These are phyloP conservation scores for Baeospora myosura DNA, from an alignment of 1,284 basidiomycete species.

Conservation along the genomic window DNA sequence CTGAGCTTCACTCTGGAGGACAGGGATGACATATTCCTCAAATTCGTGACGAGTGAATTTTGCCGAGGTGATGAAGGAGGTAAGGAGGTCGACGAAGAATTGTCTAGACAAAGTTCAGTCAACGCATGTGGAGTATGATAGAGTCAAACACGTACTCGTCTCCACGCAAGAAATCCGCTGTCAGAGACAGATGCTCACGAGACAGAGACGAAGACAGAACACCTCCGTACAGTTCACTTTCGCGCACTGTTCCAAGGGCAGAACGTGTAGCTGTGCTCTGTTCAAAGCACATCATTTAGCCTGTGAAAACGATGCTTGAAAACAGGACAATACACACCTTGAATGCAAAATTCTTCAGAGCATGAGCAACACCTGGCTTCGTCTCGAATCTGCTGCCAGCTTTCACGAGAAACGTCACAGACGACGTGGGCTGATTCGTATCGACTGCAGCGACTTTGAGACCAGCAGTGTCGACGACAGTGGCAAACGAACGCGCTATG, in stretches of 20 bases:
- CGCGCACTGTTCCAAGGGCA: conserved; percentile 84
- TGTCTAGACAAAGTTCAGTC: conserved; percentile 36
- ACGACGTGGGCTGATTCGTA: conserved; percentile 72
- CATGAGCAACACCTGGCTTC: conserved; percentile 83
- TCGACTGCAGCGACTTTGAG: conserved; percentile 83
- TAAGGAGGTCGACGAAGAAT: conserved; percentile 83
- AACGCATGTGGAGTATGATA: conserved; percentile 6
- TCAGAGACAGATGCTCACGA: conserved; percentile 87
- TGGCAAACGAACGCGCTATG: conserved; percentile 67
- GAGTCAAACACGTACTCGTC: conserved; percentile 75
- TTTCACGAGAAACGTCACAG: conserved; percentile 85
- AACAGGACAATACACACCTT: conserved; percentile 55
- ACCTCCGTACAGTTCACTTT: conserved; percentile 92
- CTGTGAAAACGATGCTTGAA: not conserved
- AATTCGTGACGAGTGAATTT: conserved; percentile 85
- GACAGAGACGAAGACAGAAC: conserved; percentile 82
- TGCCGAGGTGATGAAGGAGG: conserved; percentile 75
- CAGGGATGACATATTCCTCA: conserved; percentile 77
- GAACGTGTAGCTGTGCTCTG: conserved; percentile 83
- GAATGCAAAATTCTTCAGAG: conserved; percentile 94
- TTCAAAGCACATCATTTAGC: conserved; percentile 4
- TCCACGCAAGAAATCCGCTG: conserved; percentile 91
- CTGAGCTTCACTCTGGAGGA: conserved; percentile 63
- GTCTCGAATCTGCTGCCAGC: conserved; percentile 85
- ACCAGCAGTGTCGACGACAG: conserved; percentile 71